Base-by-base conservation (phyloP, 148 eudicot genomes). In the Spergularia bocconei region DNA sequence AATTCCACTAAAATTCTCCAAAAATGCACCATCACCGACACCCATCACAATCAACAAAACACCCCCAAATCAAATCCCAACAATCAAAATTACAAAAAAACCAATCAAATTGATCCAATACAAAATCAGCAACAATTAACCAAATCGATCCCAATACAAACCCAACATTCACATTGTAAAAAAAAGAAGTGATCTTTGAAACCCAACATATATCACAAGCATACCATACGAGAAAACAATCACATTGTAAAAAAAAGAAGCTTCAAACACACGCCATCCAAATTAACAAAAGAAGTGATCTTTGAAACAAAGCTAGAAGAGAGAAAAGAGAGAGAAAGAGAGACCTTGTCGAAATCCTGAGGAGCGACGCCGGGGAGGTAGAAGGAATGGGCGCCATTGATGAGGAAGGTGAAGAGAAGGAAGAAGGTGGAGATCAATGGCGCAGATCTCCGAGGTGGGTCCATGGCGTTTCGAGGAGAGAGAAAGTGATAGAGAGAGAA, bases 341-440 rank as follows among this genome's bases (percentile, higher is more conserved):
- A 6, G 67, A 85, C 88, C 85, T 80, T 82, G 53, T 85, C 84
- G 77, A 85, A 85, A 82, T 85, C 88, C 75, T 83, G 82, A 78
- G 85, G 85, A 78, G 88, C 88, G 71, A 85, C 84, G 48, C 88
- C 85, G 11, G 85, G 85, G 17, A 85, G 88, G 70, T 85, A 85
- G 79, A 85, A 85, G 82, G 64, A 85, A 72, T 75, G 71, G 6
- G 58, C 78, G 75, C 75, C 79, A 80, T 85, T 73, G 61, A 75
- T 67, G 41, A 71, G 62, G 25, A 82, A 71, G 76, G 71, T 41
- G 44, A 77, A 44, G 41, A 70, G 20, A 5, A 72, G 66, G 77
- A 82, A 33, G 69, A 82, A 23, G 57, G 57, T 48, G 17, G 57
- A 20, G 36, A 68, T 68, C 23, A 68, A 68, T 68, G 71, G 72